phyloP scores from a whole-genome alignment of 768 basidiomycete species.

The Phlebiopsis gigantea region DNA sequence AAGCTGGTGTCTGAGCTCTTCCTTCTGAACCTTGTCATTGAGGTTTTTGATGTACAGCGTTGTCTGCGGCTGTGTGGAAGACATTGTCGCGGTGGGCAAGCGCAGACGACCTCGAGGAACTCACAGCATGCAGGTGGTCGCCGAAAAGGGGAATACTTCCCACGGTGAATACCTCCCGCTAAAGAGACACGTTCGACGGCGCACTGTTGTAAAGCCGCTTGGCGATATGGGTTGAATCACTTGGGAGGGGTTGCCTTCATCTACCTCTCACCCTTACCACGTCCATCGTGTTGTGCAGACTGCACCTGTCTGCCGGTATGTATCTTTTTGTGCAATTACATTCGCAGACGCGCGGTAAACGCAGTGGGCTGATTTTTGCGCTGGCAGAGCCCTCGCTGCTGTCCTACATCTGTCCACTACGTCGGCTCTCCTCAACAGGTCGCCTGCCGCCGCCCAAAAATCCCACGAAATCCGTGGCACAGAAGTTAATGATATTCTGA shows the following conservation, averaged over 20 bases:
- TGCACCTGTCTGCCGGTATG: background rate
- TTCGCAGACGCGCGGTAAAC: constrained; percentile 3
- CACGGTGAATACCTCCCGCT: constrained; percentile 2
- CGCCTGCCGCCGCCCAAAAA: constrained; percentile 7
- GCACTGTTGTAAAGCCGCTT: background rate
- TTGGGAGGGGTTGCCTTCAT: background rate
- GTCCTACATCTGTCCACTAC: background rate
- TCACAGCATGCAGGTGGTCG: background rate
- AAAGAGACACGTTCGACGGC: background rate
- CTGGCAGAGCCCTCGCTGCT: background rate
- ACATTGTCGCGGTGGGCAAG: constrained; percentile 18
- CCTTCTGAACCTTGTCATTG: constrained; percentile 89
- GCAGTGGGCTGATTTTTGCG: constrained; percentile 10
- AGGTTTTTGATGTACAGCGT: constrained; percentile 93
- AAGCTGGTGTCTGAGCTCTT: constrained; percentile 78
- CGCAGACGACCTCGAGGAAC: constrained; percentile 1
- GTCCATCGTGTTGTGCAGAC: background rate
- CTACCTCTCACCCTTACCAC: background rate
- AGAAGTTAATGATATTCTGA: constrained; percentile 31
- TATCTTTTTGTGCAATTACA: background rate
- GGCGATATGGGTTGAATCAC: background rate
- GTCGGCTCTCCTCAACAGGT: background rate
- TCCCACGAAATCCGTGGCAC: background rate
- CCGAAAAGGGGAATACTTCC: constrained; percentile 1
- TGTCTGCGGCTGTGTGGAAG: constrained; percentile 69